Percentiles rank a stretch among this genome's conserved stretches.
Conservation (phyloP, 352 stramenopile species). For the Sclerospora graminicola region DNA sequence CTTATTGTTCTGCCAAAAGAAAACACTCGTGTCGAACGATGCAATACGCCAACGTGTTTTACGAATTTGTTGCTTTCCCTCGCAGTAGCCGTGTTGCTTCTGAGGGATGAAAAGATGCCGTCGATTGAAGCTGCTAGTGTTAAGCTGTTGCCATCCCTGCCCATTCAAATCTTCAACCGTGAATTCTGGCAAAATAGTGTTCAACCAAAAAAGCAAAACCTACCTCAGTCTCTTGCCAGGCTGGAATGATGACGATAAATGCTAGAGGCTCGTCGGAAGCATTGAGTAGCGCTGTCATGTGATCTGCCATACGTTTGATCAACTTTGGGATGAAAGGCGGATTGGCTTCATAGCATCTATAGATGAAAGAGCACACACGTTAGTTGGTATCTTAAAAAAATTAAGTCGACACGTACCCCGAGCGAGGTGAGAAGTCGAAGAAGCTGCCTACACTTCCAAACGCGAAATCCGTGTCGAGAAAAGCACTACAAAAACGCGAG, state of each 20-base stretch:
- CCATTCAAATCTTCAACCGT: constrained; percentile 1
- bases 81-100: constrained; percentile 86
- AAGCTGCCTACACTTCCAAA: constrained; percentile 92
- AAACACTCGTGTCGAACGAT: constrained; percentile 93
- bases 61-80: constrained; percentile 87
- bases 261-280: constrained; percentile 50
- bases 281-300: constrained; percentile 78
- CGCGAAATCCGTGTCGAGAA: constrained; percentile 73
- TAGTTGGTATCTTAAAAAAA: background rate
- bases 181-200: background rate
- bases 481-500: constrained; percentile 84
- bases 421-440: constrained; percentile 86
- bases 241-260: constrained; percentile 90
- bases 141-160: constrained; percentile 72
- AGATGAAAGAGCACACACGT: background rate
- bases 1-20: constrained; percentile 91
- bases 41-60: constrained; percentile 83
- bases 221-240: constrained; percentile 79
- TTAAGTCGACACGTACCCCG: constrained; percentile 27
- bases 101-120: constrained; percentile 63
- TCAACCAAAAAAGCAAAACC: background rate
- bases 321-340: constrained; percentile 90
- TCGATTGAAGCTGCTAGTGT: constrained; percentile 67
- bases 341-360: constrained; percentile 89
- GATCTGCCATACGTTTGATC: constrained; percentile 85